These are phyloP conservation scores for Botrytis cinerea DNA, from an alignment of 2,329 filamentous ascomycete genomes.

Conservation along the genomic window DNA sequence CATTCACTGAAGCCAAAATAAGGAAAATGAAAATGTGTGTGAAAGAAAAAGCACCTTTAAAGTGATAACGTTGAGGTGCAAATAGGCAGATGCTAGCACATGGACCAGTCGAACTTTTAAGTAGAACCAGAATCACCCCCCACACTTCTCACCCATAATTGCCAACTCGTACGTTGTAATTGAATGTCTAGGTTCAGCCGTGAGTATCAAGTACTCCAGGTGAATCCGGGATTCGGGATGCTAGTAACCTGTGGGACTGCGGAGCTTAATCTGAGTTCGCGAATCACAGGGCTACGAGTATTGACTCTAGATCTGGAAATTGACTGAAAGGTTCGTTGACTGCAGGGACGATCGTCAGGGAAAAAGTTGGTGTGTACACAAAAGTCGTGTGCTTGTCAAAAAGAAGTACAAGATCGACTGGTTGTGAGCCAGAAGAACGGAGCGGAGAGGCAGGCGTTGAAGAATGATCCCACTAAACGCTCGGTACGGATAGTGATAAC, in stretches of 20 bases:
- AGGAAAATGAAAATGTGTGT: conserved; percentile 37
- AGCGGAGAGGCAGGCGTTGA: conserved; percentile 26
- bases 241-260: conserved; percentile 31
- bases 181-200: conserved; percentile 22
- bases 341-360: conserved; percentile 37
- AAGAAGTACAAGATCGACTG: conserved; percentile 26
- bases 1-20: conserved; percentile 38
- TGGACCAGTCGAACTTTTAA: conserved; percentile 38
- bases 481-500: conserved; percentile 25
- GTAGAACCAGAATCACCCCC: conserved; percentile 34
- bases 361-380: conserved; percentile 30
- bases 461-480: conserved; percentile 29
- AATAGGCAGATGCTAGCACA: conserved; percentile 32
- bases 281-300: conserved; percentile 37
- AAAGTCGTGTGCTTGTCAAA: conserved; percentile 31
- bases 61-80: conserved; percentile 30
- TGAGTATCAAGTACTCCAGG: conserved; percentile 33
- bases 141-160: conserved; percentile 36
- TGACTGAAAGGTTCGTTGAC: conserved; percentile 29
- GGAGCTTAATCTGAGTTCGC: conserved; percentile 34
- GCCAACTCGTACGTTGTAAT: conserved; percentile 37
- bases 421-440: conserved; percentile 29
- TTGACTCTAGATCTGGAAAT: conserved; percentile 34
- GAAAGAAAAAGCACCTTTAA: conserved; percentile 36
- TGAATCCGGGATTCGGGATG: conserved; percentile 33